Evolutionary conservation across 495 filamentous ascomycete species (phyloP).

Genomic region (Daldinia grandis): DNA sequence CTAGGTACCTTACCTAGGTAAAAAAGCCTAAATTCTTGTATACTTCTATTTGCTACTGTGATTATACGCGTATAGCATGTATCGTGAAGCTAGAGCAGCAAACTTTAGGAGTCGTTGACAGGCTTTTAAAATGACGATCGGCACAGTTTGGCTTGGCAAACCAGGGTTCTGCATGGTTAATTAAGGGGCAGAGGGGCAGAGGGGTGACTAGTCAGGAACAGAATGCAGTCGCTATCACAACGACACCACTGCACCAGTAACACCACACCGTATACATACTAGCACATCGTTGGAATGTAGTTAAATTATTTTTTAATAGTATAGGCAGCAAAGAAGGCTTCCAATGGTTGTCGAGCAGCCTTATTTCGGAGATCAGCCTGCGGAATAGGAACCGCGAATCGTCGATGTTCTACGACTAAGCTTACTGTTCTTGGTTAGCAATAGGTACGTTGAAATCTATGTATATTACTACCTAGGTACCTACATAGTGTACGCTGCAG

Average conservation of each 20-base stretch:
- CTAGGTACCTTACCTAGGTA: no score
- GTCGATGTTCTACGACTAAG: not conserved
- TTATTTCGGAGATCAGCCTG: not conserved
- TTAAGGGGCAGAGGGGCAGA: no score
- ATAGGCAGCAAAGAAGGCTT: not conserved
- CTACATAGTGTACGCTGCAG: no score
- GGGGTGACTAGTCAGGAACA: constrained; percentile 8
- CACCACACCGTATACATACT: not conserved
- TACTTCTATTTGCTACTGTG: not conserved
- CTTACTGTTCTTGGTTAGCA: not conserved
- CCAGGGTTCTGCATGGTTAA: constrained; percentile 13
- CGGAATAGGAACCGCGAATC: not conserved
- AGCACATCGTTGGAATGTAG: no score
- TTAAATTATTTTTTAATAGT: not conserved
- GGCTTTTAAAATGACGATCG: constrained; percentile 34
- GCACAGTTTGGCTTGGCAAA: constrained; percentile 27
- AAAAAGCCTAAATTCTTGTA: not conserved
- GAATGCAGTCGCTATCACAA: constrained; percentile 20
- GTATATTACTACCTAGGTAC: not conserved
- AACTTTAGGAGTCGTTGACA: constrained; percentile 13
- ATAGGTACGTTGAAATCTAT: not conserved
- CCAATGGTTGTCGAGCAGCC: not conserved
- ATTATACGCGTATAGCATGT: constrained; percentile 10
- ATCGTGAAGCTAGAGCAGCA: constrained; percentile 3
- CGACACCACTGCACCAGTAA: not conserved